phyloP scores from a whole-genome alignment of 2,329 filamentous ascomycete species.

The Xylariaceae sp. region DNA sequence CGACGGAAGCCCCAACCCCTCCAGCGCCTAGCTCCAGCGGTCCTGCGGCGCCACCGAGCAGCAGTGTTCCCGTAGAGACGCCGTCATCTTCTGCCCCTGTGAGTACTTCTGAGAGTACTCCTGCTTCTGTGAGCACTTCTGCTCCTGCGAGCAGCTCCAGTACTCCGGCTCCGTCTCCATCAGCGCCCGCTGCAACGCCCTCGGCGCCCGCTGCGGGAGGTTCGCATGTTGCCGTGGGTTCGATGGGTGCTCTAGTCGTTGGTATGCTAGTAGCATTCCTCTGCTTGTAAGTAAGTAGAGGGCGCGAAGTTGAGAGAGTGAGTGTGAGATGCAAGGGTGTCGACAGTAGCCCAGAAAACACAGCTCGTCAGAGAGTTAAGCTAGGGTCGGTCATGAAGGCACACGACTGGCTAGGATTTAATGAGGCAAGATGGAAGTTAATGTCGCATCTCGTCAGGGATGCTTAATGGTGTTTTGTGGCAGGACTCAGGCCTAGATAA shows the following conservation, averaged over 20 bases:
- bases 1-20: constrained; percentile 31
- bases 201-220: constrained; percentile 40
- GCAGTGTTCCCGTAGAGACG: constrained; percentile 24
- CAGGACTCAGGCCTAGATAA: background rate
- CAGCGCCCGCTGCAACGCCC: constrained; percentile 31
- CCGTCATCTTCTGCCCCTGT: constrained; percentile 19
- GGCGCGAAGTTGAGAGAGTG: background rate
- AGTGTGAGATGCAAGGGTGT: too few species aligned
- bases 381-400: background rate
- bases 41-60: constrained; percentile 23
- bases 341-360: too few species aligned
- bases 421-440: constrained; percentile 6
- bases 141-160: constrained; percentile 24
- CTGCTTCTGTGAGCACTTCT: constrained; percentile 23
- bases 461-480: constrained; percentile 9
- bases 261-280: constrained; percentile 45
- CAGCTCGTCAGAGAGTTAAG: background rate
- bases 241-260: constrained; percentile 44
- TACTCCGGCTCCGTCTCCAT: constrained; percentile 21
- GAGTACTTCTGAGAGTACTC: constrained; percentile 25
- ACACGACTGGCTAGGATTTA: constrained; percentile 4
- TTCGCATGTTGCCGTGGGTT: constrained; percentile 41
- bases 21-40: constrained; percentile 4
- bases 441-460: constrained; percentile 4
- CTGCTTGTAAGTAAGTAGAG: constrained; percentile 43